Evolutionary conservation across 345 rosid species (phyloP), one percentile per base, ranked within the genome.

Genomic region (Zanthoxylum bungeanum): DNA sequence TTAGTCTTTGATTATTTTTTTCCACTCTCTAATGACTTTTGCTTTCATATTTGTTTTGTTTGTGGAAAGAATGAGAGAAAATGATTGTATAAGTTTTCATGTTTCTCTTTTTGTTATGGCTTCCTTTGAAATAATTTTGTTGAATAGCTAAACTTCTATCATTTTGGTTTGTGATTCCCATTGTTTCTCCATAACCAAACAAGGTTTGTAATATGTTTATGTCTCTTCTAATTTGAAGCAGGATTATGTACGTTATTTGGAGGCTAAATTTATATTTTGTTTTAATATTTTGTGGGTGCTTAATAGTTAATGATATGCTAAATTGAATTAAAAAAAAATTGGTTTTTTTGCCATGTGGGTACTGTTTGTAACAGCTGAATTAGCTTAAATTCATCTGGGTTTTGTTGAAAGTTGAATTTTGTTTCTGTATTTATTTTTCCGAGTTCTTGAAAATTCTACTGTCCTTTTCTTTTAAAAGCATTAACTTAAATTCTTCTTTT

Each of bases 1-100:
- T 92, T 67, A 4, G 95, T n/a, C 87, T 36, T 22, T 1, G 1
- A 72, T n/a, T n/a, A n/a, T n/a, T n/a, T 53, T 75, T 71, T 51
- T 34, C n/a, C 46, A 24, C 39, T 37, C 37, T 73, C 40, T 37
- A 22, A 61, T 39, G 21, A 9, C 74, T 63, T 64, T 42, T 6
- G 1, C 52, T 10, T 25, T 8, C 28, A 1, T 59, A 7, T 39
- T 36, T 53, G 27, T 19, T 0, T 36, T 25, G 63, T 66, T 75
- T 40, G 60, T 17, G 53, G 30, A 10, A 64, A 50, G 64, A 39
- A 53, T n/a, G n/a, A n/a, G n/a, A 50, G 64, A 39, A 53, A 4
- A 30, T 10, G 34, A 21, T 44, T 17, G 33, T 46, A 46, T 59
- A n/a, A n/a, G n/a, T 59, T 31, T 11, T 7, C 57, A 9, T 14